Conservation (phyloP, 495 filamentous ascomycete species). For the Sordaria brevicollis region DNA sequence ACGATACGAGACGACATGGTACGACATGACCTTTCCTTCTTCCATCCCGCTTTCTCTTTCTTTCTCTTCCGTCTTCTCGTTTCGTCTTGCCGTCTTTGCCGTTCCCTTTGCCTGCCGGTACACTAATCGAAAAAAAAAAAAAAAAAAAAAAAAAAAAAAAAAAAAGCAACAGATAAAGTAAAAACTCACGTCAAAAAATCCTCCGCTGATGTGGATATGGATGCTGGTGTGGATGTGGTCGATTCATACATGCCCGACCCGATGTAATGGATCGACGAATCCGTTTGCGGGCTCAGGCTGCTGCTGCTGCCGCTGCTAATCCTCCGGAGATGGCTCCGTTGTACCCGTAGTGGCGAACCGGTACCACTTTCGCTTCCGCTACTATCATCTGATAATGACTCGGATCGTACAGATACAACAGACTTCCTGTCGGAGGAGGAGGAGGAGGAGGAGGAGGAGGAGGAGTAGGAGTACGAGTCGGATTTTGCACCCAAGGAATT, state of each 20-base stretch:
- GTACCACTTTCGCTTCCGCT: too few relatives aligned
- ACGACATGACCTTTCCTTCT: background rate
- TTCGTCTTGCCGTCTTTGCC: background rate
- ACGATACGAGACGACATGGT: background rate
- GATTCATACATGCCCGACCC: background rate
- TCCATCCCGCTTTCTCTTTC: too few relatives aligned
- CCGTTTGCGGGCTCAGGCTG: background rate
- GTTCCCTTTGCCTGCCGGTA: background rate
- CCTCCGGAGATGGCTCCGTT: background rate
- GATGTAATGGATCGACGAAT: background rate
- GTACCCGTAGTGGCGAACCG: background rate
- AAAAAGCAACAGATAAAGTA: background rate
- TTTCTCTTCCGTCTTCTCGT: background rate
- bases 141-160: too few relatives aligned
- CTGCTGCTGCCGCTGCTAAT: background rate
- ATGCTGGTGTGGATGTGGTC: background rate
- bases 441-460: too few relatives aligned
- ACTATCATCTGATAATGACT: conserved; percentile 1
- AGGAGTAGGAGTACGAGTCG: too few relatives aligned
- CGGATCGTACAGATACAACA: too few relatives aligned
- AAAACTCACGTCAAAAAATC: background rate
- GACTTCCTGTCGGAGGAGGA: too few relatives aligned
- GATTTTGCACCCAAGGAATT: conserved; percentile 1
- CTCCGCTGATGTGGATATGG: background rate
- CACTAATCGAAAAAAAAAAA: too few relatives aligned